Percentiles rank a stretch among this genome's conserved stretches.
Evolutionary conservation across 2,329 filamentous ascomycete species (phyloP).

Genomic region (Trichoderma sp.): DNA sequence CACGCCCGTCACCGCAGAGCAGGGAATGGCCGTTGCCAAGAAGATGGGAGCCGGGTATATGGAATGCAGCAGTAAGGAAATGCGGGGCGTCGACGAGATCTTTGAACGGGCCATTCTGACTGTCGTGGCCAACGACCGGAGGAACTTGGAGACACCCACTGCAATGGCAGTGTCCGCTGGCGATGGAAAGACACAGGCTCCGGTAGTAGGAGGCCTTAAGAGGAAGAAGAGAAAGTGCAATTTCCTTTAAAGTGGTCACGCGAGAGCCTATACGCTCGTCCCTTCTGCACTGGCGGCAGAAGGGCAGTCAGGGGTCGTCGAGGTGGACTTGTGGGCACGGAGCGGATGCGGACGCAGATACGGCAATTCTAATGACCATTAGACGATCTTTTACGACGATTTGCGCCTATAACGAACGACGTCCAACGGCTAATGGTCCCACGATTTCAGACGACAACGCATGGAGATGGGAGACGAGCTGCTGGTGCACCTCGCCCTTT

Average conservation of each 20-base stretch:
- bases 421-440: constrained; percentile 21
- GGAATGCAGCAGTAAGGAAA: constrained; percentile 98
- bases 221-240: constrained; percentile 85
- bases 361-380: constrained; percentile 45
- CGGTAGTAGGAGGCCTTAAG: constrained; percentile 56
- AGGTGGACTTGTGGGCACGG: not conserved
- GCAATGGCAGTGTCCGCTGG: constrained; percentile 42
- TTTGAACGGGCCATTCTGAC: constrained; percentile 90
- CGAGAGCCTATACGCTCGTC: constrained; percentile 16
- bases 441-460: constrained; percentile 23
- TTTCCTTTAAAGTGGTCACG: constrained; percentile 61
- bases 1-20: constrained; percentile 88
- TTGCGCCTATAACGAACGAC: constrained; percentile 34
- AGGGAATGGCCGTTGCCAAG: constrained; percentile 82
- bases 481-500: constrained; percentile 27
- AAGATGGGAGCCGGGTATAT: constrained; percentile 96
- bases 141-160: constrained; percentile 58
- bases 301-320: not conserved
- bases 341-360: constrained; percentile 28
- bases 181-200: constrained; percentile 44
- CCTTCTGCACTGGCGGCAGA: constrained; percentile 7
- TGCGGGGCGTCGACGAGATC: constrained; percentile 93
- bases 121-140: constrained; percentile 78
- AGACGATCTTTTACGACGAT: constrained; percentile 43
- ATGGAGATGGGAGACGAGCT: constrained; percentile 20